Evolutionary conservation across 176 grass and related monocot species (phyloP).

Genomic region (Pontederia paniculata): DNA sequence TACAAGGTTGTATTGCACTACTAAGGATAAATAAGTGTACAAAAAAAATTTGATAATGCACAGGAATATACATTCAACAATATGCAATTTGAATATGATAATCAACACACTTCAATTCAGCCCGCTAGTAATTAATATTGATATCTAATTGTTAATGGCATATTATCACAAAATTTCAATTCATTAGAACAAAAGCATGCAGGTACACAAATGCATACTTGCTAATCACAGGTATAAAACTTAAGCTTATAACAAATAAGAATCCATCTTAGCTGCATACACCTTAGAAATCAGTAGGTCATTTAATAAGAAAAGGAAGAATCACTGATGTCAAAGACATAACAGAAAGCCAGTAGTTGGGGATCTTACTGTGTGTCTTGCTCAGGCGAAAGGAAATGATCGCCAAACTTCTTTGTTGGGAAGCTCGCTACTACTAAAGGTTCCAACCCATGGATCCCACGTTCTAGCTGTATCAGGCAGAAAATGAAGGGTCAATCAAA

Average conservation of each 20-base stretch:
- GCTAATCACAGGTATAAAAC: neutral
- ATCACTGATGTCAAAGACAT: neutral
- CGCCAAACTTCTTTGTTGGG: neutral
- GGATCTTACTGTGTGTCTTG: constrained; percentile 4
- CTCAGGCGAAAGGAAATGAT: neutral
- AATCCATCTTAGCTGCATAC: no score
- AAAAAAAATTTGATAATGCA: no score
- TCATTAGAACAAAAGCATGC: neutral
- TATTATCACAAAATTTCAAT: no score
- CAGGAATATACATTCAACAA: no score
- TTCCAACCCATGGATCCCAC: neutral
- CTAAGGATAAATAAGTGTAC: no score
- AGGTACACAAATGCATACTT: neutral
- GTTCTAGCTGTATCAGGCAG: neutral
- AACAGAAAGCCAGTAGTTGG: neutral
- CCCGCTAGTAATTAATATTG: no score
- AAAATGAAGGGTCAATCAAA: neutral
- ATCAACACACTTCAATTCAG: no score
- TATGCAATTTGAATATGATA: no score
- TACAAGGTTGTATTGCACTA: no score
- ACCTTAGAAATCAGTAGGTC: neutral
- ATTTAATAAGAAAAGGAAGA: neutral
- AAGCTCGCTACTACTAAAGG: neutral
- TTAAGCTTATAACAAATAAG: no score
- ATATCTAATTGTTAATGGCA: no score